These are phyloP conservation scores for Fusarium sp. DNA, from an alignment of 2,329 filamentous ascomycete species.

Conservation along the genomic window DNA sequence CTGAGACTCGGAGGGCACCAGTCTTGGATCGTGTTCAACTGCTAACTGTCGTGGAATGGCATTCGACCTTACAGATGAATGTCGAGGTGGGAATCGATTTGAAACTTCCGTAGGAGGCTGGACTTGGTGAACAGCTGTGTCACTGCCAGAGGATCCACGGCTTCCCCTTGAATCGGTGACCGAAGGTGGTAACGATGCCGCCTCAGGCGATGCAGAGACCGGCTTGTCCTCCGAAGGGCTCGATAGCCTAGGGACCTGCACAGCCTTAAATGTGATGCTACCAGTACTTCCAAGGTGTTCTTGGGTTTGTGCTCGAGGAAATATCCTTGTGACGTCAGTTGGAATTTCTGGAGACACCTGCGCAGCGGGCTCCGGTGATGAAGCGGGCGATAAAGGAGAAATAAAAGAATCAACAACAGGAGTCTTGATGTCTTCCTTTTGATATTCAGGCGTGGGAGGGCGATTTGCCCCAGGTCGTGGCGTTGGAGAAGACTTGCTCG, in stretches of 20 bases:
- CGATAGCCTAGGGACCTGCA: conserved; percentile 30
- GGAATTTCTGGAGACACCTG: conserved; percentile 51
- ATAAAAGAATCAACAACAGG: conserved; percentile 49
- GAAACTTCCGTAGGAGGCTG: conserved; percentile 33
- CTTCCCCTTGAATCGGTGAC: conserved; percentile 13
- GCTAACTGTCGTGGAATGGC: conserved; percentile 35
- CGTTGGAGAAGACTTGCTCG: conserved; percentile 29
- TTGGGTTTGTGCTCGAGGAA: conserved; percentile 10
- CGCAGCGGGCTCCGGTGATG: conserved; percentile 52
- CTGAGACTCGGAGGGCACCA: conserved; percentile 48
- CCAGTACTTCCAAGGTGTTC: conserved; percentile 23
- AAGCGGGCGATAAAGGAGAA: conserved; percentile 57
- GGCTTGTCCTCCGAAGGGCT: conserved; percentile 39
- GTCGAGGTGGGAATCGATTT: conserved; percentile 45
- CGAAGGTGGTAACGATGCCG: conserved; percentile 36
- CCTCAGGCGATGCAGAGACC: conserved; percentile 35
- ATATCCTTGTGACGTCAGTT: conserved; percentile 26
- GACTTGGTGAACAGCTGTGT: conserved; percentile 28
- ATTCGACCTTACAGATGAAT: conserved; percentile 43
- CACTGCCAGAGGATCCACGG: conserved; percentile 30
- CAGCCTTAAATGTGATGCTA: conserved; percentile 40
- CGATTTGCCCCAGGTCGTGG: conserved; percentile 44
- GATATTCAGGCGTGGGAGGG: conserved; percentile 61
- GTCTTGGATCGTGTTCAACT: conserved; percentile 43
- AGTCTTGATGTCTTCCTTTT: conserved; percentile 53